Base-by-base conservation (phyloP, 2,329 filamentous ascomycete species). In the Hypoxylon sp. region DNA sequence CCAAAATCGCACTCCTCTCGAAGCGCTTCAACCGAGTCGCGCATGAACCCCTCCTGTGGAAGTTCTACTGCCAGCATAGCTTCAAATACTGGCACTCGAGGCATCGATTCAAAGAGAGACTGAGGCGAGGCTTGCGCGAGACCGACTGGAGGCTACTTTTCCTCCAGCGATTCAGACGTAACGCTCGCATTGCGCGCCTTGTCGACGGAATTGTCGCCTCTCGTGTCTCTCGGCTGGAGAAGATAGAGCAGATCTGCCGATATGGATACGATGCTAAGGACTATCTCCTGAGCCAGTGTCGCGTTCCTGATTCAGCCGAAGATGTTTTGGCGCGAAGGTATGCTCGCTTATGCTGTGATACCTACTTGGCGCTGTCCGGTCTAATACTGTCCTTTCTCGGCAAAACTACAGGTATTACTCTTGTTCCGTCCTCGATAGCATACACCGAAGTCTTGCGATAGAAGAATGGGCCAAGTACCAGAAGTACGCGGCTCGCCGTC, bases 221-320 rank as follows among this genome's bases (percentile, higher is more conserved):
- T 32, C 92, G 93, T 77, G 86, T 89, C 37, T 85, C 88, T 59
- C 90, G 94, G 19, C 86, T 93, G 62, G 84, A 86, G 61, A 90
- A 90, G 74, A 90, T 93, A 69, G 88, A 92, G 73, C 81, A 86
- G 55, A 92, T 98, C 68, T 89, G 92, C 58, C 82, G 84, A 29
- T 85, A 90, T 74, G 94, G 94, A 0, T 95, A 94, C 75, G 94
- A 98, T 82, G 92, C 91, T 50, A 98, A 98, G 78, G 94, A 98
- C 78, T 90, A 90, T 60, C 85, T 98, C 53, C 75, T 94, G 67
- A 83, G 86, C 61, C 90, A 97, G 76, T 88, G 86, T 67, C 82
- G 82, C 10, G 84, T 86, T 35, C 82, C 85, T 15, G 86, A 91
- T 11, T 84, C 87, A 44, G 84, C 82, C 3, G 87, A 92, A 13